A percentile compares a stretch with the other conserved stretches of the same genome.
These are phyloP conservation scores for Camellia oleifera DNA, from an alignment of 179 eudicot species.

Conservation along the genomic window DNA sequence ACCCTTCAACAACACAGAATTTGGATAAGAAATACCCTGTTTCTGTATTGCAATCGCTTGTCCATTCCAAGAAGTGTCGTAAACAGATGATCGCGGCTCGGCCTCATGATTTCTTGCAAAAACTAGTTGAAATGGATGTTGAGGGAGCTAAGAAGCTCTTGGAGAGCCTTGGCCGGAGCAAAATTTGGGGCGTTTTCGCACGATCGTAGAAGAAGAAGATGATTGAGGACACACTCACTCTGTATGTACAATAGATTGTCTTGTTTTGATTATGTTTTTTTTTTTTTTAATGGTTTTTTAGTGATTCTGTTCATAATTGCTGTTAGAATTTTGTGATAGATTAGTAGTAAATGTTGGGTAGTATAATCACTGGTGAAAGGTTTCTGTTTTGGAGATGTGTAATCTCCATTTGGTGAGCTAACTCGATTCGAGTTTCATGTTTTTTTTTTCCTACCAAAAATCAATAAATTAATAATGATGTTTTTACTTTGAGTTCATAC, in stretches of 20 bases:
- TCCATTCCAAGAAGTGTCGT: conserved; percentile 61
- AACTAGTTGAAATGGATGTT: conserved; percentile 63
- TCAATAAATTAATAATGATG: conserved; percentile 18
- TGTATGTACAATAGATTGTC: conserved; percentile 22
- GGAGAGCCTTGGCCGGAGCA: conserved; percentile 58
- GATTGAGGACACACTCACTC: neutral
- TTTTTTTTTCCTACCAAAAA: conserved; percentile 13
- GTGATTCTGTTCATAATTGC: conserved; percentile 25
- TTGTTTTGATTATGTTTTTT: neutral
- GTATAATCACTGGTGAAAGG: conserved; percentile 19
- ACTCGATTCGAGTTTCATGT: conserved; percentile 19
- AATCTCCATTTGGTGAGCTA: conserved; percentile 37
- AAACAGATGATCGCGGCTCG: conserved; percentile 70
- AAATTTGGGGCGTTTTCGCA: conserved; percentile 78
- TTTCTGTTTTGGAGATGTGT: conserved; percentile 1
- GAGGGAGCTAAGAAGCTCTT: conserved; percentile 80
- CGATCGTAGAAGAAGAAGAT: conserved; percentile 25
- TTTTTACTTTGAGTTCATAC: conserved; percentile 1
- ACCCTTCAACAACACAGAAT: conserved; percentile 42
- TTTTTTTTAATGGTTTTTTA: conserved; percentile 6
- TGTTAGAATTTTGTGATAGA: conserved; percentile 25
- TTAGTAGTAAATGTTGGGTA: conserved; percentile 20
- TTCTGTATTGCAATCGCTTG: conserved; percentile 40
- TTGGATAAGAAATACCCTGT: conserved; percentile 66
- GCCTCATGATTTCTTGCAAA: conserved; percentile 57